Evolutionary conservation across 2,329 filamentous ascomycete genomes (phyloP).

Genomic region (Amauroascus niger): DNA sequence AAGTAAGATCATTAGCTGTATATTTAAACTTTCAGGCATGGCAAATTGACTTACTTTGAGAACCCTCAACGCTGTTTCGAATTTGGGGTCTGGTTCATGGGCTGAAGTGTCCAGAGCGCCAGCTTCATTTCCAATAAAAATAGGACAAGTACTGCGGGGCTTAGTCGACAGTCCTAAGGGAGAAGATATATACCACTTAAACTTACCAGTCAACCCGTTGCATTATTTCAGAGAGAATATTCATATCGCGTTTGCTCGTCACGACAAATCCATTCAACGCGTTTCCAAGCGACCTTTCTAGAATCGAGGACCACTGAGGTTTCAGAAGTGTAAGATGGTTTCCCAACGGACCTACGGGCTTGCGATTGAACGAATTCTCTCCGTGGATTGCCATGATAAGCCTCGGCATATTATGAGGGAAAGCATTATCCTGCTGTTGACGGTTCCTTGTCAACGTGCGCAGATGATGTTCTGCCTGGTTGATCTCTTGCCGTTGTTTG

Average conservation of each 20-base stretch:
- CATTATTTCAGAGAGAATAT: constrained; percentile 58
- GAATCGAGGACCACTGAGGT: constrained; percentile 69
- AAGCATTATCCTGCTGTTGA: constrained; percentile 54
- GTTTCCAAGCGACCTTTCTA: constrained; percentile 67
- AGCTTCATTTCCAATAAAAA: constrained; percentile 54
- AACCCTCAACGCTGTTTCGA: constrained; percentile 69
- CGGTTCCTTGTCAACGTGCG: constrained; percentile 47
- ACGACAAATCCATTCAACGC: constrained; percentile 72
- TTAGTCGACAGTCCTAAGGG: constrained; percentile 4
- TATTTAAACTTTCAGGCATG: not conserved
- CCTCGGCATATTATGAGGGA: constrained; percentile 50
- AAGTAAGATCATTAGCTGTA: not conserved
- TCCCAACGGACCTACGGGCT: constrained; percentile 77
- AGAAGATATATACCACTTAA: not conserved
- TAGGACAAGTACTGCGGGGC: constrained; percentile 41
- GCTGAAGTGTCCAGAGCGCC: constrained; percentile 47
- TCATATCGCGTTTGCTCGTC: constrained; percentile 63
- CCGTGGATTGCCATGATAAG: constrained; percentile 59
- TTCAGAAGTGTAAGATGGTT: constrained; percentile 64
- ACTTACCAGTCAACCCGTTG: constrained; percentile 45
- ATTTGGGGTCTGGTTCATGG: constrained; percentile 63
- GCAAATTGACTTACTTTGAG: constrained; percentile 47
- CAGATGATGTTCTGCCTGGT: constrained; percentile 44
- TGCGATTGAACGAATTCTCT: constrained; percentile 59
- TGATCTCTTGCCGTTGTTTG: constrained; percentile 47